These are phyloP conservation scores for Paecilomyces dactylethromorphus DNA, from an alignment of 2,329 filamentous ascomycete genomes.

Conservation along the genomic window DNA sequence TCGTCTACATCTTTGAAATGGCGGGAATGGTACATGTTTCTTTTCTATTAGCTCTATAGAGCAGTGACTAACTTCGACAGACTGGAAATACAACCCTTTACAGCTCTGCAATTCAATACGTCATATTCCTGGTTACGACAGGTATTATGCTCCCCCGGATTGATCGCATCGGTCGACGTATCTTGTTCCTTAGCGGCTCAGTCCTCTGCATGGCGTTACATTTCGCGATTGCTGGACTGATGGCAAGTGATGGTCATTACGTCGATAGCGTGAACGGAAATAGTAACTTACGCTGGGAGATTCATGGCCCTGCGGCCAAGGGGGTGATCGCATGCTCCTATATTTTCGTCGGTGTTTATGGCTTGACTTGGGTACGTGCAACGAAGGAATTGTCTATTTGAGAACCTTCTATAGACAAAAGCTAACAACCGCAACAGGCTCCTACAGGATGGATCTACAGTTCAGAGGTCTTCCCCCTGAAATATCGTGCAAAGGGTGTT, in stretches of 20 bases:
- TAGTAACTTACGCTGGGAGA: slow-evolving; percentile 38
- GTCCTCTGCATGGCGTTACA: slow-evolving; percentile 43
- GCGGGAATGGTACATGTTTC: slow-evolving; percentile 41
- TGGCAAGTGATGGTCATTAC: slow-evolving; percentile 42
- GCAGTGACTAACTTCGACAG: slow-evolving; percentile 9
- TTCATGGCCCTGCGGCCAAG: slow-evolving; percentile 46
- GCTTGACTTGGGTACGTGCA: slow-evolving; percentile 37
- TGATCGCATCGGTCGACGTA: slow-evolving; percentile 44
- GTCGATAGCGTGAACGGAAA: slow-evolving; percentile 44
- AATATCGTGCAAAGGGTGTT: slow-evolving; percentile 59
- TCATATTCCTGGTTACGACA: slow-evolving; percentile 50
- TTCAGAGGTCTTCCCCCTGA: slow-evolving; percentile 58
- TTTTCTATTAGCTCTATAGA: not conserved
- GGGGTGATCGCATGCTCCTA: slow-evolving; percentile 62
- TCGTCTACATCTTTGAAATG: slow-evolving; percentile 57
- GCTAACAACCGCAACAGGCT: slow-evolving; percentile 29
- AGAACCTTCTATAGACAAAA: not conserved
- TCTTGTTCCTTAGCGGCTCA: slow-evolving; percentile 42
- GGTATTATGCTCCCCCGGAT: slow-evolving; percentile 45
- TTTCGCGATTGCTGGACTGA: slow-evolving; percentile 48
- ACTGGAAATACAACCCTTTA: slow-evolving; percentile 38
- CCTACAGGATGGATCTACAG: slow-evolving; percentile 54
- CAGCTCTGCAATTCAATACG: slow-evolving; percentile 52
- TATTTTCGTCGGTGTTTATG: slow-evolving; percentile 33
- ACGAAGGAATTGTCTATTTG: not conserved